Percentiles rank a stretch among this genome's conserved stretches.
These are phyloP conservation scores for Sclerotinia trifoliorum DNA, from an alignment of 2,329 filamentous ascomycete species.

Conservation along the genomic window DNA sequence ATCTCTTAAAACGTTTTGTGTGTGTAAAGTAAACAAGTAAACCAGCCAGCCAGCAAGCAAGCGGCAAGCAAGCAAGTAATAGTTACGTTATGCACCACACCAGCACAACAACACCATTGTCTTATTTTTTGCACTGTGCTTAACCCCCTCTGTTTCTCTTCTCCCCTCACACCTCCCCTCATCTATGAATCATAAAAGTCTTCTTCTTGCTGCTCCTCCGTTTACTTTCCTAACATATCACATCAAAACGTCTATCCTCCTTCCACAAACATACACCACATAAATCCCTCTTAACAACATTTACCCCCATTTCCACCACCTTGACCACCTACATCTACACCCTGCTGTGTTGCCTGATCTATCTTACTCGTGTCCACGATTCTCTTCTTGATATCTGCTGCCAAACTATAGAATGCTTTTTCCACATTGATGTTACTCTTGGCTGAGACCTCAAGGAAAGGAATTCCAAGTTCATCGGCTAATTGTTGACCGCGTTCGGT, in stretches of 20 bases:
- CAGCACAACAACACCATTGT: slow-evolving; percentile 23
- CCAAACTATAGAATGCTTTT: slow-evolving; percentile 94
- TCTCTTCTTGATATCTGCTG: slow-evolving; percentile 96
- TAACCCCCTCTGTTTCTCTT: background rate
- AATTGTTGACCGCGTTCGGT: slow-evolving; percentile 91
- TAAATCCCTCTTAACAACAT: slow-evolving; percentile 64
- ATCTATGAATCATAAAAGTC: slow-evolving; percentile 16
- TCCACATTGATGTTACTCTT: slow-evolving; percentile 99
- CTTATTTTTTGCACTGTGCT: slow-evolving; percentile 1
- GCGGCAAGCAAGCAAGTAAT: slow-evolving; percentile 28
- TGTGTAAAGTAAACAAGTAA: slow-evolving; percentile 27
- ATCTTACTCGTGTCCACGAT: slow-evolving; percentile 88
- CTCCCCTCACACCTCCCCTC: background rate
- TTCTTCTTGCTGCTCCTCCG: slow-evolving; percentile 23
- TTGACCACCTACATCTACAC: slow-evolving; percentile 67
- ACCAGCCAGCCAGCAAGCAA: slow-evolving; percentile 24
- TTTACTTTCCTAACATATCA: background rate
- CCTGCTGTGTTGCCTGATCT: slow-evolving; percentile 58
- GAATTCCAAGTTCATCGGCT: slow-evolving; percentile 93
- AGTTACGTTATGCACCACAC: slow-evolving; percentile 22
- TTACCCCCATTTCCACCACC: slow-evolving; percentile 60
- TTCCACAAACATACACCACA: background rate
- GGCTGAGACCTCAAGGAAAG: slow-evolving; percentile 96
- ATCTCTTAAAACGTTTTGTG: slow-evolving; percentile 29
- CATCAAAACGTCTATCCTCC: slow-evolving; percentile 1